Conservation (phyloP, 177 flowering plant genomes). For the Vitis hybrid region DNA sequence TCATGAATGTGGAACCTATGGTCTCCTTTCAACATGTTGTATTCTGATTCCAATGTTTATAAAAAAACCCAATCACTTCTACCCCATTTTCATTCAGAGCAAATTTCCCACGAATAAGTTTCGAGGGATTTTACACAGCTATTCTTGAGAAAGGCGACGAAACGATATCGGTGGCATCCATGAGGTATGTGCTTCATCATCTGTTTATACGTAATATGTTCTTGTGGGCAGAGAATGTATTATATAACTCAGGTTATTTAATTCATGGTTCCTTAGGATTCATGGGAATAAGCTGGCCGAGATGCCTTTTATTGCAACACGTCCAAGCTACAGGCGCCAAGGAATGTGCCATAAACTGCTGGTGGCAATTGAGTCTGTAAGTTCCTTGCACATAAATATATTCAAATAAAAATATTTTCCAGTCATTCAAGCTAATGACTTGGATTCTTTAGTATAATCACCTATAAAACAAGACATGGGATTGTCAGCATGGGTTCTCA, state of each 20-base stretch:
- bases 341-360: constrained; percentile 28
- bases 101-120: constrained; percentile 26
- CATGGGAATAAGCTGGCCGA: constrained; percentile 36
- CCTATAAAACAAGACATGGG: too few relatives aligned
- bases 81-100: constrained; percentile 21
- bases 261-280: constrained; percentile 23
- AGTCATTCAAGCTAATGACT: too few relatives aligned
- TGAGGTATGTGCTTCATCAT: constrained; percentile 31
- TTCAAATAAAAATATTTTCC: too few relatives aligned
- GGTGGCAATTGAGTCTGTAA: constrained; percentile 29
- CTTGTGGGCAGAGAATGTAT: too few relatives aligned
- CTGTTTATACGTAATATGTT: not conserved
- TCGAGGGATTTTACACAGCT: constrained; percentile 35
- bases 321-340: constrained; percentile 7
- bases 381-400: constrained; percentile 6
- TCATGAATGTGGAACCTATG: too few relatives aligned
- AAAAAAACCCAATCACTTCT: not conserved
- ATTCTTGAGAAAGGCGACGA: constrained; percentile 38
- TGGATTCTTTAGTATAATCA: too few relatives aligned
- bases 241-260: not conserved
- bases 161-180: constrained; percentile 31
- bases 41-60: not conserved
- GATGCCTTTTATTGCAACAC: constrained; percentile 43
- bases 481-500: too few relatives aligned
- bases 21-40: not conserved